A percentile compares a stretch with the other conserved stretches of the same genome.
phyloP scores from a whole-genome alignment of 768 basidiomycete genomes.

The Lactifluus volemus region DNA sequence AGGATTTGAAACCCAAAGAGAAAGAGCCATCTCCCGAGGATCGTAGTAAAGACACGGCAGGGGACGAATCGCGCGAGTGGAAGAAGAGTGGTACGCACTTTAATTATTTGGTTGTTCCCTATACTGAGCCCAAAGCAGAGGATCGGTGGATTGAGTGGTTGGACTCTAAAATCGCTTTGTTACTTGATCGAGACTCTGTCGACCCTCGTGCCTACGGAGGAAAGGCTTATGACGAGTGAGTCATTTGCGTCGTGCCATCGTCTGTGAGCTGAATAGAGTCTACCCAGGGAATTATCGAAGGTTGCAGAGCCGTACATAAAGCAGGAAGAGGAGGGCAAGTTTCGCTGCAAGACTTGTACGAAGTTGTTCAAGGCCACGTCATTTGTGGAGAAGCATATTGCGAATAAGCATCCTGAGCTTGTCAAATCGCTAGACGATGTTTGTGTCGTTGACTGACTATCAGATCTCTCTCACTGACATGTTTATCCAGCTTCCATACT shows the following conservation, averaged over 20 bases:
- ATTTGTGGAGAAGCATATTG: slow-evolving; percentile 96
- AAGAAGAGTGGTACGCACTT: slow-evolving; percentile 56
- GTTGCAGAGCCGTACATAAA: slow-evolving; percentile 76
- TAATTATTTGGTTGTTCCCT: slow-evolving; percentile 7
- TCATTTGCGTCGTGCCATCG: slow-evolving; percentile 19
- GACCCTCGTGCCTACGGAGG: slow-evolving; percentile 88
- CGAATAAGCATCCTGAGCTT: slow-evolving; percentile 87
- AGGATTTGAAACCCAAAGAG: slow-evolving; percentile 22
- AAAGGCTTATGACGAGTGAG: slow-evolving; percentile 83
- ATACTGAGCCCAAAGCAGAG: slow-evolving; percentile 38
- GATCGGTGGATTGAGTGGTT: slow-evolving; percentile 87
- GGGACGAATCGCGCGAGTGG: slow-evolving; percentile 39
- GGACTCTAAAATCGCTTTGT: slow-evolving; percentile 74
- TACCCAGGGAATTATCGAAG: slow-evolving; percentile 67
- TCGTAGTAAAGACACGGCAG: slow-evolving; percentile 25
- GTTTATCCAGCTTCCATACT: slow-evolving; percentile 61
- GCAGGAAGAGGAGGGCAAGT: slow-evolving; percentile 95
- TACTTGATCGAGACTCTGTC: slow-evolving; percentile 69
- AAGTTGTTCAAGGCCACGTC: slow-evolving; percentile 97
- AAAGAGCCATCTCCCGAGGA: slow-evolving; percentile 28
- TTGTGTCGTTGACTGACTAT: slow-evolving; percentile 22
- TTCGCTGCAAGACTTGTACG: slow-evolving; percentile 91
- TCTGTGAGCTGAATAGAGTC: slow-evolving; percentile 9
- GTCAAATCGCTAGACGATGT: slow-evolving; percentile 83
- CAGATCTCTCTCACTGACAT: slow-evolving; percentile 17